Evolutionary conservation across 352 stramenopile species (phyloP).

Genomic region (Globisporangium yorkense): DNA sequence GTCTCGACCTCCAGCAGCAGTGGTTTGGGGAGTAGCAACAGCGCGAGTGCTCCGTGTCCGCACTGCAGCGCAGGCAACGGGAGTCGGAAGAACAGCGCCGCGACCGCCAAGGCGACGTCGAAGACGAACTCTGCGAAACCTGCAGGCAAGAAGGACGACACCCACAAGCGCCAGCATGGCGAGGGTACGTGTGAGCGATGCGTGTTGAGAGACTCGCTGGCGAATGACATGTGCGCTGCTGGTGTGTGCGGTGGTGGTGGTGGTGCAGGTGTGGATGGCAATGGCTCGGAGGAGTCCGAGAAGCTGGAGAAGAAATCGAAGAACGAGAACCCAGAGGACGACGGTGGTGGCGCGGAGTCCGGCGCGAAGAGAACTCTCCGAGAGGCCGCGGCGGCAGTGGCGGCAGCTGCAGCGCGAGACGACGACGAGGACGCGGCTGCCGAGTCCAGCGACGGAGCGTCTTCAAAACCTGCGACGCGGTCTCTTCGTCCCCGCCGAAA

Average conservation of each 20-base stretch:
- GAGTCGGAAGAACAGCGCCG: constrained; percentile 12
- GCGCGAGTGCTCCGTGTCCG: constrained; percentile 24
- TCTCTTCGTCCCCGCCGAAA: constrained; percentile 55
- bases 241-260: neutral
- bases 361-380: no score
- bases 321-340: constrained; percentile 17
- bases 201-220: no score
- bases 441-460: constrained; percentile 45
- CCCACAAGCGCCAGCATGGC: constrained; percentile 17
- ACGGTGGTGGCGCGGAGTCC: constrained; percentile 13
- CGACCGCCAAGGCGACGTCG: constrained; percentile 13
- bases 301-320: constrained; percentile 9
- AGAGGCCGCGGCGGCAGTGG: constrained; percentile 4
- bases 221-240: no score
- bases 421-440: constrained; percentile 31
- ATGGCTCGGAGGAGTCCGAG: constrained; percentile 16
- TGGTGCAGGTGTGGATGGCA: constrained; percentile 12
- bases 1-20: neutral
- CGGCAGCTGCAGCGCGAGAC: constrained; percentile 15
- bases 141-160: constrained; percentile 18
- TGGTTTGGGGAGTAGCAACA: neutral
- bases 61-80: constrained; percentile 16
- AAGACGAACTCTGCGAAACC: constrained; percentile 16
- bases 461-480: constrained; percentile 26
- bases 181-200: constrained; percentile 20